Evolutionary conservation across 2,329 filamentous ascomycete genomes (phyloP).

Genomic region (Teratosphaeriaceae sp.): DNA sequence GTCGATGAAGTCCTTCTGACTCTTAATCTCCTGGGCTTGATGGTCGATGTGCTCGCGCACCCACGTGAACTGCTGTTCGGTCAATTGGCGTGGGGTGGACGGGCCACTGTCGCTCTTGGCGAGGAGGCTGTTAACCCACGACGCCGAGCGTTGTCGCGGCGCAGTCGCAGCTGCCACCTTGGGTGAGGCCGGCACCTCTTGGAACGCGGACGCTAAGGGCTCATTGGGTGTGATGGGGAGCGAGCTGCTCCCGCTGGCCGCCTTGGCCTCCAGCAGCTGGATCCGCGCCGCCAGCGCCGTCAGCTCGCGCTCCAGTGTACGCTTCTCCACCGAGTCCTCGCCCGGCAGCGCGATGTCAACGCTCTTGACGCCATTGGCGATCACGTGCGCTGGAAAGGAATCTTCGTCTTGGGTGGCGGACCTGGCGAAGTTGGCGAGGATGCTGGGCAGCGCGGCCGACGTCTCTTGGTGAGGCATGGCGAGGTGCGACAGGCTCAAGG

Average conservation of each 20-base stretch:
- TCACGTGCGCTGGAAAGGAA: conserved; percentile 39
- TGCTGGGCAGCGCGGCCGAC: conserved; percentile 29
- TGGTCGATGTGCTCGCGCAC: conserved; percentile 87
- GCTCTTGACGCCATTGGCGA: conserved; percentile 45
- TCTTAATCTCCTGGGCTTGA: conserved; percentile 86
- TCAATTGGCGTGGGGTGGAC: conserved; percentile 46
- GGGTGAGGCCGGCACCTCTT: conserved; percentile 38
- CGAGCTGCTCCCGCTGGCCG: conserved; percentile 39
- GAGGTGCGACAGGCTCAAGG: conserved; percentile 1
- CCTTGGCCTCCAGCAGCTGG: conserved; percentile 74
- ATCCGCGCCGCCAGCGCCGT: conserved; percentile 70
- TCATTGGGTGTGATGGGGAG: conserved; percentile 81
- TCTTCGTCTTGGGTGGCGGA: conserved; percentile 37
- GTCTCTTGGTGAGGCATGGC: conserved; percentile 23
- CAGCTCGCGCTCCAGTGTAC: conserved; percentile 74
- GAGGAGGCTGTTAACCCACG: conserved; percentile 47
- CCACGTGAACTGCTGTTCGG: conserved; percentile 76
- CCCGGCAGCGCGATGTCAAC: conserved; percentile 68
- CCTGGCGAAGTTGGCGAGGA: conserved; percentile 44
- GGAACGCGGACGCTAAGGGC: conserved; percentile 47
- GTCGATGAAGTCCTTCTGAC: conserved; percentile 77
- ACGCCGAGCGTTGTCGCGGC: conserved; percentile 30
- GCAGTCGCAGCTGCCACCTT: conserved; percentile 14
- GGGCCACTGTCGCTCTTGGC: conserved; percentile 45
- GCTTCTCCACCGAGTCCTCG: conserved; percentile 66